Conservation (phyloP, 257 asterid genomes). For the Solanum ahanhuiri region DNA sequence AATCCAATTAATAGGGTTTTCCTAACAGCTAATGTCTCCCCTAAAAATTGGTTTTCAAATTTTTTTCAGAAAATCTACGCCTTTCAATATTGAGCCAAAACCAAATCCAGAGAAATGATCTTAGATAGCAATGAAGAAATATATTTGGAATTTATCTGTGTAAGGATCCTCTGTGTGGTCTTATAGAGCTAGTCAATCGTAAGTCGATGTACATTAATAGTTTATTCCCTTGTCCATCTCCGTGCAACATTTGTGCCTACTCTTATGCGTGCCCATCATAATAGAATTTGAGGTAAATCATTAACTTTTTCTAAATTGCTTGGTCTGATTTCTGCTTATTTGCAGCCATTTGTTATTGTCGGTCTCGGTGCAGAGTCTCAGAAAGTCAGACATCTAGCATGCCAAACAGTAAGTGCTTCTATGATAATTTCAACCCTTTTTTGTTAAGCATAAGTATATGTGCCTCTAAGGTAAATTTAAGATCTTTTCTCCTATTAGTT, state of each 20-base stretch:
- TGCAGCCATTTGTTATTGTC: slow-evolving; percentile 69
- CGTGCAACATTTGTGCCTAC: neutral
- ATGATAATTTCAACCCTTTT: neutral
- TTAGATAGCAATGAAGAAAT: neutral
- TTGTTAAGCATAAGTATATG: neutral
- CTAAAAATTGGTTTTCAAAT: neutral
- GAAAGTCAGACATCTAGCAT: slow-evolving; percentile 65
- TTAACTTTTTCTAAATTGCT: neutral
- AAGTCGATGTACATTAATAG: neutral
- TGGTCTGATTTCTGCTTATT: slow-evolving; percentile 7
- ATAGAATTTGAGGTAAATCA: neutral
- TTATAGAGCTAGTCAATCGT: neutral
- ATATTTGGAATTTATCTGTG: neutral
- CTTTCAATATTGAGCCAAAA: neutral
- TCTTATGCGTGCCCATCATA: neutral
- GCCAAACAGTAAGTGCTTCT: slow-evolving; percentile 49
- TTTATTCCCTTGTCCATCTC: neutral
- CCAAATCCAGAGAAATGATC: neutral
- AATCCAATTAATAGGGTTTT: neutral
- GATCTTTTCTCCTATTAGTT: neutral
- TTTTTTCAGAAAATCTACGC: neutral
- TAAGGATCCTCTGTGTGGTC: neutral
- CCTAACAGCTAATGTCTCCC: neutral
- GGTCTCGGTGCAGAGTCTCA: slow-evolving; percentile 86
- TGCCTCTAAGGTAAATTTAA: neutral